Percentiles rank a stretch among this genome's conserved stretches.
Evolutionary conservation across 305 asterid genomes (phyloP).

Genomic region (Ilex paraguariensis): DNA sequence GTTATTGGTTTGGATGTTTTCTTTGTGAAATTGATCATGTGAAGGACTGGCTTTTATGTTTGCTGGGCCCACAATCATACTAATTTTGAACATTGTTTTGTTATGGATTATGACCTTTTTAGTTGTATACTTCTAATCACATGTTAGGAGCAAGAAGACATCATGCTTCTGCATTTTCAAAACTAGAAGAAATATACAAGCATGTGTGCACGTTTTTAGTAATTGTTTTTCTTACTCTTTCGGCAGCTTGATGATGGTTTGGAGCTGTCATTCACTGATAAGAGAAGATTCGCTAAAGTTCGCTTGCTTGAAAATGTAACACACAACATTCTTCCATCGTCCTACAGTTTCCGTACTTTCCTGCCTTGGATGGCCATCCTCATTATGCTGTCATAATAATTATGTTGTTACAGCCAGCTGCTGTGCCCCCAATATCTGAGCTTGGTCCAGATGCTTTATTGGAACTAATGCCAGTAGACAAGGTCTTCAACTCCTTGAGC

Average conservation of each 20-base stretch:
- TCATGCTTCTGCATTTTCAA: too few species aligned
- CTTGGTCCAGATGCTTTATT: slow-evolving; percentile 95
- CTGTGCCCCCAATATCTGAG: slow-evolving; percentile 85
- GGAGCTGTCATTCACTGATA: slow-evolving; percentile 94
- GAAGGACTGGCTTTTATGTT: not conserved
- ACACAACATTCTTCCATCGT: slow-evolving; percentile 15
- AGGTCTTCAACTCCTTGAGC: slow-evolving; percentile 49
- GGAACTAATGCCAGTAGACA: slow-evolving; percentile 67
- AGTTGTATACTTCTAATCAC: not conserved
- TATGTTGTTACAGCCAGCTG: slow-evolving; percentile 53
- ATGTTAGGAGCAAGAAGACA: not conserved
- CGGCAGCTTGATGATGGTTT: slow-evolving; percentile 79
- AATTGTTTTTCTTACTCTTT: slow-evolving; percentile 15
- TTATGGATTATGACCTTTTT: not conserved
- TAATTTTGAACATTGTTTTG: too few species aligned
- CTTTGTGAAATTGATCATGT: not conserved
- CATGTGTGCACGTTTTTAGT: not conserved
- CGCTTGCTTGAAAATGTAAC: slow-evolving; percentile 79
- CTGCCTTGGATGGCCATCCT: slow-evolving; percentile 12
- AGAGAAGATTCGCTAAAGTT: slow-evolving; percentile 94
- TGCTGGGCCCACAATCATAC: not conserved
- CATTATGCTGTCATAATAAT: slow-evolving; percentile 18
- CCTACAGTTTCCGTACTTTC: slow-evolving; percentile 6
- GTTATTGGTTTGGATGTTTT: not conserved
- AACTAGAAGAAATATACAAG: not conserved